Base-by-base conservation (phyloP, 2,329 filamentous ascomycete species). In the Rachicladosporium sp. region DNA sequence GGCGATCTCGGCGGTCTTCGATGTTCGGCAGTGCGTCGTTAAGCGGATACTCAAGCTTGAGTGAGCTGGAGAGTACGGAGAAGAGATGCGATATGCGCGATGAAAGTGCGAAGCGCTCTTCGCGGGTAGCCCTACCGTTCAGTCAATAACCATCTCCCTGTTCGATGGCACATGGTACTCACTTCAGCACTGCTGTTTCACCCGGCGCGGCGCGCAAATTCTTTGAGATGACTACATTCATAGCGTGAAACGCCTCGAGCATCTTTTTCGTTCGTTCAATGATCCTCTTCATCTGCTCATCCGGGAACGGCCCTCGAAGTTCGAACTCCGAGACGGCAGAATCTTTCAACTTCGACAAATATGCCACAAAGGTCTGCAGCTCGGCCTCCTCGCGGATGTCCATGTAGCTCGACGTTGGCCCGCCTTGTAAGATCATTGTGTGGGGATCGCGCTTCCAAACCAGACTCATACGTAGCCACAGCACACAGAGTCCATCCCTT, bases 391-490 rank as follows among this genome's bases (percentile, higher is more conserved):
- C 91, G 29, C 80, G 76, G n/a, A 87, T 74, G 46, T 80, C 80
- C 73, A 95, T 87, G 58, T 93, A 96, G 40, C 66, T 52, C 48
- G 53, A 53, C 13, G 47, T 40, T 2, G 58, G 56, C 30, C 52
- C 46, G 45, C 63, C 63, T 2, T 60, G 54, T 1, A 69, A 56
- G 10, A 94, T 71, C 5, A 80, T 76, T 4, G 82, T 80, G 15
- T 98, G 67, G 0, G 91, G 91, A 6, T 93, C 89, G 33, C 88
- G 78, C 63, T 89, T 93, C 91, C 91, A 98, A 48, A 96, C 88
- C 29, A 98, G 71, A 10, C 87, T 85, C 78, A 98, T 88, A 43
- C 93, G 84, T 5, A 98, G 71, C 74, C 91, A 96, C 9, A 98
- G 68, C n/a, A 94, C 70, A 21, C 85, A 84, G 8, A 95, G 70